Conservation (phyloP, 2,329 filamentous ascomycete species). For the Hymenoscyphus linearis region DNA sequence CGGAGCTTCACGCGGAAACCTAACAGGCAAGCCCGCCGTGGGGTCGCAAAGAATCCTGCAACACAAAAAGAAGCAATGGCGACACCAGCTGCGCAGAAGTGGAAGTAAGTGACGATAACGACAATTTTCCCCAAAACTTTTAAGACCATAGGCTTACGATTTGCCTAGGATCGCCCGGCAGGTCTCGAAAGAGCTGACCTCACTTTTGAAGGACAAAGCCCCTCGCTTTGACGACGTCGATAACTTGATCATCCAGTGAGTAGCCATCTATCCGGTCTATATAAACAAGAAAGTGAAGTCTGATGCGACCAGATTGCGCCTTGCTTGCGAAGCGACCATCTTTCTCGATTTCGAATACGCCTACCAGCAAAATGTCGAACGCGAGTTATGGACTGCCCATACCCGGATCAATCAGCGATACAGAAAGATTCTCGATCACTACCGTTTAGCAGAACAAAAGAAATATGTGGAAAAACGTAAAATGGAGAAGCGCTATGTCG, state of each 20-base stretch:
- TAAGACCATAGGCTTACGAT: neutral
- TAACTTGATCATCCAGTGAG: conserved; percentile 29
- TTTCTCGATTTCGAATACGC: conserved; percentile 68
- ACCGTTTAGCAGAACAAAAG: conserved; percentile 39
- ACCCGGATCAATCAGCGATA: conserved; percentile 73
- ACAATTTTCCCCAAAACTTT: neutral
- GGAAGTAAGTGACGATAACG: conserved; percentile 40
- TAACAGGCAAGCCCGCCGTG: conserved; percentile 52
- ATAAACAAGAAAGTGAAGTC: conserved; percentile 1
- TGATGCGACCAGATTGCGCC: conserved; percentile 30
- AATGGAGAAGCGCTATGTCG: conserved; percentile 72
- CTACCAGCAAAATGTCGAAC: conserved; percentile 58
- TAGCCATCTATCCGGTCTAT: neutral
- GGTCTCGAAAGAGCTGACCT: conserved; percentile 43
- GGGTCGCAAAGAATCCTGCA: conserved; percentile 32
- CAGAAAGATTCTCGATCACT: conserved; percentile 59
- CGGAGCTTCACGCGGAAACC: conserved; percentile 45
- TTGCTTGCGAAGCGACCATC: conserved; percentile 65
- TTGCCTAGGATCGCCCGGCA: conserved; percentile 36
- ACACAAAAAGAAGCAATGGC: conserved; percentile 25
- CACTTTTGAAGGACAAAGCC: conserved; percentile 42
- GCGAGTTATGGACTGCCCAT: conserved; percentile 74
- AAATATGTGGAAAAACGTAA: conserved; percentile 65
- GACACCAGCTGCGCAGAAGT: conserved; percentile 40
- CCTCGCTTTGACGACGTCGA: conserved; percentile 45